Percentiles rank a stretch among this genome's conserved stretches.
Evolutionary conservation across 345 rosid species (phyloP).

Genomic region (Lepidium africanum): DNA sequence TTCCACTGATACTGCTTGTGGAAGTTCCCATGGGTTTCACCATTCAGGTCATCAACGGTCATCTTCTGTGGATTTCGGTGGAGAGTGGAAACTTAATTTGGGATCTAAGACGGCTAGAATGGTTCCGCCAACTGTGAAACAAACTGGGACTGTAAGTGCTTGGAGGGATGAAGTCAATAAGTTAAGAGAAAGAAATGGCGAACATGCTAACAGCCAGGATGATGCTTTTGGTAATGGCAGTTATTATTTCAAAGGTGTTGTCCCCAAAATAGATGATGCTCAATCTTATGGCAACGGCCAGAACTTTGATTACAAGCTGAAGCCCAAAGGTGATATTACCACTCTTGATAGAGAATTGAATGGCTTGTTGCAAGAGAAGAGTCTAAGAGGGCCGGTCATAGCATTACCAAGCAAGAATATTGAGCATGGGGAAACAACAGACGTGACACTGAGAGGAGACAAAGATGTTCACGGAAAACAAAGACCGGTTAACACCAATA

Average conservation of each 20-base stretch:
- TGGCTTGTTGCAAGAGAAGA: conserved; percentile 16
- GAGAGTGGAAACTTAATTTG: conserved; percentile 25
- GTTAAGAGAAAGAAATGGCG: conserved; percentile 12
- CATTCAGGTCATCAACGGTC: conserved; percentile 8
- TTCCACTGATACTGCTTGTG: conserved; percentile 14
- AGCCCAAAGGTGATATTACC: neutral
- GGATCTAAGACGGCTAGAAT: conserved; percentile 32
- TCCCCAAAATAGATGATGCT: conserved; percentile 1
- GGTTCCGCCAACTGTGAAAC: conserved; percentile 24
- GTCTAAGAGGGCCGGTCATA: neutral
- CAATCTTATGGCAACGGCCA: conserved; percentile 13
- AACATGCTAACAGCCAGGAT: conserved; percentile 7
- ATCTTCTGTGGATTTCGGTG: conserved; percentile 12
- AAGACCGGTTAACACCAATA: neutral
- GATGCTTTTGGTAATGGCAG: neutral
- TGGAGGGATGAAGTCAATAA: conserved; percentile 30
- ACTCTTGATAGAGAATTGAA: conserved; percentile 14
- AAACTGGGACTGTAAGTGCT: neutral
- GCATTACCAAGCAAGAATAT: conserved; percentile 7
- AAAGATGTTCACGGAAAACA: neutral
- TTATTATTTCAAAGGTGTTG: conserved; percentile 4
- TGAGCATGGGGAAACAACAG: neutral
- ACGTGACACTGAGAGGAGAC: neutral
- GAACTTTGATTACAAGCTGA: neutral
- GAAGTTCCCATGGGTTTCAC: conserved; percentile 19